Evolutionary conservation across 2,329 filamentous ascomycete species (phyloP), one percentile per base, ranked within the genome.

Genomic region (Colletotrichum tropicicola): DNA sequence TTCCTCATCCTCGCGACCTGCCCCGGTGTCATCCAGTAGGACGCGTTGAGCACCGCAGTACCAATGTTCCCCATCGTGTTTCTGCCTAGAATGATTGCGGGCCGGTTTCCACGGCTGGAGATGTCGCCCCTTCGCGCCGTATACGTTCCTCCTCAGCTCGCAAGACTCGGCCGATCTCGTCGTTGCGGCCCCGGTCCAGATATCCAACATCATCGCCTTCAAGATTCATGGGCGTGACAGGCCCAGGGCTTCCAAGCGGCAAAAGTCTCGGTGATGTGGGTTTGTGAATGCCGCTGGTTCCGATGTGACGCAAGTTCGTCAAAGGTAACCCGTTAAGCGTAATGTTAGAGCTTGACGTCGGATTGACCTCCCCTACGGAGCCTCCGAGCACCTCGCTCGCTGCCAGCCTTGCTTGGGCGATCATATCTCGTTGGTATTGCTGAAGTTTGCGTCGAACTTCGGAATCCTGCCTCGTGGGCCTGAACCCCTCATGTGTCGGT

Each of bases 391-490:
- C 64, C 8, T 73, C 68, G 8, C 73, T 75, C 19, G 80, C 75
- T 6, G 83, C 85, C 67, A 85, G 75, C 25, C 80, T 78, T 7
- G 86, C 85, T 70, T 89, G 87, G 1, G 84, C 82, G 49, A 88
- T 83, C 86, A 89, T 88, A 59, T 89, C 86, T 51, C 84, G 79
- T 70, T 89, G 85, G 68, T 89, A 89, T 68, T 89, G 85, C 69
- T 85, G 82, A 37, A 89, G 68, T 63, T 81, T 82, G 27, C 81
- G 80, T 62, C 83, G 83, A 19, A 82, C 79, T 57, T 89, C 86
- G 0, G 80, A 80, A 35, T 78, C 76, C 53, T 78, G 77, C 47
- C 81, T 76, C 8, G 75, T 69, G 45, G 79, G 76, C 15, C 47
- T 47, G 15, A 58, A 39, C 5, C 28, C 32, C 12, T 67, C 61